Conservation (phyloP, 2,329 filamentous ascomycete genomes). For the Aphanocladium album region DNA sequence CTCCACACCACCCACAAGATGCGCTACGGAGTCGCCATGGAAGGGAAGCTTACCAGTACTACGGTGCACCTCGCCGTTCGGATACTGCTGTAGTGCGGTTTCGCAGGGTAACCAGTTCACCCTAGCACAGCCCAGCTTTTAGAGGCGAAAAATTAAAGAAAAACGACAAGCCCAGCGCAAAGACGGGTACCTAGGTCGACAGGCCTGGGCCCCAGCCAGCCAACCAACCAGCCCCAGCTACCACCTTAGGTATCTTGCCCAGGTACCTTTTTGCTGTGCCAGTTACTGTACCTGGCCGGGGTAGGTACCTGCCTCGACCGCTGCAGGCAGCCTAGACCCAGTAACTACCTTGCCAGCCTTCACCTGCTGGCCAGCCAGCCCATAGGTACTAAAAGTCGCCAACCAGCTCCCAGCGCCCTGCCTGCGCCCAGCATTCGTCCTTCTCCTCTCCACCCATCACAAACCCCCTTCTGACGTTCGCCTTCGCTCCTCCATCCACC, state of each 20-base stretch:
- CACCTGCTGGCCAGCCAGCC: background rate
- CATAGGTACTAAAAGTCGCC: background rate
- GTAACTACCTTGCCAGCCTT: background rate
- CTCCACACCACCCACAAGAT: background rate
- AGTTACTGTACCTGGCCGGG: no score
- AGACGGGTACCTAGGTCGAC: background rate
- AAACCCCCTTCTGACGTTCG: constrained; percentile 17
- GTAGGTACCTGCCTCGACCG: background rate
- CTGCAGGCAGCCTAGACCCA: no score
- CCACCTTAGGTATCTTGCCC: no score
- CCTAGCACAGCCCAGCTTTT: background rate
- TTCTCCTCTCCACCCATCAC: constrained; percentile 14
- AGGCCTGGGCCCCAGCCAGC: background rate
- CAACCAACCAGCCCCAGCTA: background rate
- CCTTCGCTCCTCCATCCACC: constrained; percentile 19
- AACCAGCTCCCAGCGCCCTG: background rate
- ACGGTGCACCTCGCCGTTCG: no score
- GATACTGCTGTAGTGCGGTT: background rate
- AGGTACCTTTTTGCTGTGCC: no score
- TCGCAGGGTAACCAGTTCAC: background rate
- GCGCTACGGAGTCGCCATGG: background rate
- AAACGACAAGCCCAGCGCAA: background rate
- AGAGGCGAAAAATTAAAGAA: background rate
- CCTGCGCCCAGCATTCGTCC: background rate
- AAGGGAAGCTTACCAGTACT: background rate